These are phyloP conservation scores for Pichia kudriavzevii DNA, from an alignment of 1,139 yeast genomes.

Conservation along the genomic window DNA sequence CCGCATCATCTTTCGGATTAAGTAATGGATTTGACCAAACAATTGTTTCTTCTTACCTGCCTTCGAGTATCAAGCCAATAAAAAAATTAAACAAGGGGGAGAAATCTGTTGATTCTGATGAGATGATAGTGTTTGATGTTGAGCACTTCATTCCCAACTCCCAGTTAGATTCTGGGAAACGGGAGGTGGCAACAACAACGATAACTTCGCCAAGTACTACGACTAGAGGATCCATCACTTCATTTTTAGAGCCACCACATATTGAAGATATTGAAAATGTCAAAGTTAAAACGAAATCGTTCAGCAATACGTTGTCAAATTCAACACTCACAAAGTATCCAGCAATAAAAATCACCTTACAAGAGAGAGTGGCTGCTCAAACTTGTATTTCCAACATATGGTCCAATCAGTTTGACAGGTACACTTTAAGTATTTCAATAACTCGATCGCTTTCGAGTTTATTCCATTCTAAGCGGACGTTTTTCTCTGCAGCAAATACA, in stretches of 20 bases:
- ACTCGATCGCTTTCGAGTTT: conserved; percentile 14
- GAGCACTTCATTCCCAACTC: conserved; percentile 10
- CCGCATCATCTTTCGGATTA: conserved; percentile 9
- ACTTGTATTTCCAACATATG: conserved; percentile 12
- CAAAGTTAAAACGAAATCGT: too few species aligned
- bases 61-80: conserved; percentile 5
- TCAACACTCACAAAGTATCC: conserved; percentile 1
- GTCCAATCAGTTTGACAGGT: conserved; percentile 12
- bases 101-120: not conserved
- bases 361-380: conserved; percentile 16
- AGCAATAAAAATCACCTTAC: conserved; percentile 10
- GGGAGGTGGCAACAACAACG: not conserved
- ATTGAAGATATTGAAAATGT: too few species aligned
- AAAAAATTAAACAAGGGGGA: not conserved
- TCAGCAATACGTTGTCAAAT: too few species aligned
- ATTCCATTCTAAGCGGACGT: conserved; percentile 9
- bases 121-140: conserved; percentile 10
- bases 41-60: conserved; percentile 8
- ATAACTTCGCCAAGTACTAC: conserved; percentile 3
- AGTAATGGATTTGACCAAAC: conserved; percentile 12
- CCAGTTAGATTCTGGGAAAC: too few species aligned
- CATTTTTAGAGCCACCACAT: too few species aligned
- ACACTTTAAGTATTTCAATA: conserved; percentile 10
- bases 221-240: not conserved
- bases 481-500: conserved; percentile 6